Conservation (phyloP, 2,329 filamentous ascomycete species). For the Paraconiothyrium sp. region DNA sequence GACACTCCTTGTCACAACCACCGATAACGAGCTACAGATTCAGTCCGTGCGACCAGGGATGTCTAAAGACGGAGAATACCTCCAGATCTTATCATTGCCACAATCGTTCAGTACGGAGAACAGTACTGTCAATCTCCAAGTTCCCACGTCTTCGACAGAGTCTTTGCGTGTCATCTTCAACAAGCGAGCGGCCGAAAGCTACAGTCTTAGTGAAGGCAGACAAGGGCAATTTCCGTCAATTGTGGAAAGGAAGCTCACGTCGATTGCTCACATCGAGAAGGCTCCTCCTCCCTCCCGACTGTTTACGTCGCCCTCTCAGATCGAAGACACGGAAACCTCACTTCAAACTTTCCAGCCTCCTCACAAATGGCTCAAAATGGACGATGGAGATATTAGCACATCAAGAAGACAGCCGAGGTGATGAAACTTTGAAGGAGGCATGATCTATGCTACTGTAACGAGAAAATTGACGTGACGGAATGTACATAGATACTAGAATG, state of each 20-base stretch:
- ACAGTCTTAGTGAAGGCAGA: not conserved
- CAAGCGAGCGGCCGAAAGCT: not conserved
- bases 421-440: not conserved
- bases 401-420: not conserved
- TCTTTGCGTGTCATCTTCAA: not conserved
- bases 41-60: not conserved
- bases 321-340: not conserved
- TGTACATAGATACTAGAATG: too few relatives aligned
- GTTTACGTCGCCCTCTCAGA: not conserved
- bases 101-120: not conserved
- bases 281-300: too few relatives aligned
- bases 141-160: not conserved
- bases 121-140: not conserved
- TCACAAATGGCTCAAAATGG: not conserved
- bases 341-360: not conserved
- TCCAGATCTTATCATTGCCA: not conserved
- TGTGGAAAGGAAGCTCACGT: not conserved
- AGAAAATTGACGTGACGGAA: too few relatives aligned
- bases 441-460: too few relatives aligned
- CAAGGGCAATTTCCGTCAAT: not conserved
- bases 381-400: not conserved
- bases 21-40: not conserved
- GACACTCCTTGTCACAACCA: not conserved
- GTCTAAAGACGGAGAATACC: not conserved
- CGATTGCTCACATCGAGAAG: not conserved